These are phyloP conservation scores for Tillandsia leiboldiana DNA, from an alignment of 176 grass and related monocot genomes.

Conservation along the genomic window DNA sequence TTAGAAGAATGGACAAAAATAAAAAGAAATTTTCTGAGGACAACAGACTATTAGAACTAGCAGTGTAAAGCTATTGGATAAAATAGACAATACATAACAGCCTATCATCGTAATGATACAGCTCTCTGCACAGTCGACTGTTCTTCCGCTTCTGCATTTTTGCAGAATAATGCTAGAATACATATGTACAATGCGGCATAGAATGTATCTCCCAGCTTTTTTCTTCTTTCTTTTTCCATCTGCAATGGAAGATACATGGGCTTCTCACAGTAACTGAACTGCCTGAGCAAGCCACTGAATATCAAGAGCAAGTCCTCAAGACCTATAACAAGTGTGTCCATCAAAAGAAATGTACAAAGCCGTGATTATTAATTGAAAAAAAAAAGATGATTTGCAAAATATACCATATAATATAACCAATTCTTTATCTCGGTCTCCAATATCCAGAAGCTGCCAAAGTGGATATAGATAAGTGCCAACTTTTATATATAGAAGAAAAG, in stretches of 20 bases:
- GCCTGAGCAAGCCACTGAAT: conserved; percentile 11
- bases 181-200: conserved; percentile 55
- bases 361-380: background rate
- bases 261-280: conserved; percentile 19
- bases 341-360: background rate
- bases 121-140: conserved; percentile 22
- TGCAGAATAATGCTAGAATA: conserved; percentile 48
- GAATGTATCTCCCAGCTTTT: conserved; percentile 25
- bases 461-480: conserved; percentile 1
- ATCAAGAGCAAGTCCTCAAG: conserved; percentile 18
- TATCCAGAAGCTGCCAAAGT: conserved; percentile 31
- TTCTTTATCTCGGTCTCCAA: conserved; percentile 50
- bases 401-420: conserved; percentile 18
- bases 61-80: background rate
- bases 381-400: background rate
- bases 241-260: background rate
- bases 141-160: conserved; percentile 54
- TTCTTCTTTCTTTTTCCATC: conserved; percentile 27
- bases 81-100: conserved; percentile 8
- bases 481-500: background rate
- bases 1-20: background rate
- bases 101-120: conserved; percentile 36
- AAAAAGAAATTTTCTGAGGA: background rate
- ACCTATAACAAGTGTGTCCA: conserved; percentile 6
- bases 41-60: background rate